Evolutionary conservation across 192 early-diverging fungal genomes (phyloP), one percentile per base, ranked within the genome.

Genomic region (Obelidium mucronatum): DNA sequence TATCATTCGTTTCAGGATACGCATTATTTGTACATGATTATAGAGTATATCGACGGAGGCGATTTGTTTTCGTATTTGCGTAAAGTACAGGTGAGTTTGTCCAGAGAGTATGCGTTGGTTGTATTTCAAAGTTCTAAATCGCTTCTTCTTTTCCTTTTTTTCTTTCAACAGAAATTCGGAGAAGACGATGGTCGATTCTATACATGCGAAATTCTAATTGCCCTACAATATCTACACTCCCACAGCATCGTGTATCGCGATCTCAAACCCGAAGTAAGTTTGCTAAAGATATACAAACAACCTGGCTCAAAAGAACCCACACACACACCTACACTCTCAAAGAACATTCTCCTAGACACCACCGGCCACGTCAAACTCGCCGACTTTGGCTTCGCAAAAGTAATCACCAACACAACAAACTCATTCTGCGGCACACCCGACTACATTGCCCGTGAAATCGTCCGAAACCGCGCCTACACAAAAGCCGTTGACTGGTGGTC

Each of bases 401-500:
- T 93, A 24, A 91, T 97, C 73, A 94, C 93, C 86, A 92, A 88
- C 26, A 94, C 91, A 40, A 98, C 97, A 34, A 90, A 92, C 80
- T 97, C 96, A 0, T 96, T 98, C 71, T 98, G 97, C 81, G 97
- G 97, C 11, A 99, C 97, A 8, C 97, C 97, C n/a, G 97, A 99
- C 78, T 99, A 98, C 80, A 91, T 99, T 56, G 94, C 97, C 0
- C 94, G 92, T 11, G 97, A 98, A 86, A 80, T 98, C 26, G 82
- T 98, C 11, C 85, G 91, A 42, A 92, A 90, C 58, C 90, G 93
- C 44, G 93, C 94, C 22, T 99, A 99, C 82, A 93, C 89, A 48
- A 96, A 96, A 74, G 90, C 93, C 13, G 96, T 98, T 1, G 97
- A 99, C 86, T 99, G 97, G 97, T 99, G 97, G 97, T 94, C 97